phyloP scores from a whole-genome alignment of 805 yeast species.

The Candida silvatica region DNA sequence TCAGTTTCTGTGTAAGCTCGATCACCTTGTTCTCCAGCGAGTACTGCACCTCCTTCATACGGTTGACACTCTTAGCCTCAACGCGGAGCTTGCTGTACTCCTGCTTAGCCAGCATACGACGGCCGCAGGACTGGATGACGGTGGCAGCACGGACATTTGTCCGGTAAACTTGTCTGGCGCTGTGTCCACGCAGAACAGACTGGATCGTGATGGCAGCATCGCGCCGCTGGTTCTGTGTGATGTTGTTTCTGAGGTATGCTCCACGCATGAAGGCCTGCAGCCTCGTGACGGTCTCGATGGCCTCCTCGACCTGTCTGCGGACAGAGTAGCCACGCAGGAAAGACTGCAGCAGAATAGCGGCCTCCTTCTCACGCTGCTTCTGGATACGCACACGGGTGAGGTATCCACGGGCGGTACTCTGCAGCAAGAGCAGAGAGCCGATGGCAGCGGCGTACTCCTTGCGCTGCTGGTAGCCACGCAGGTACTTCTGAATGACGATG shows the following conservation, averaged over 20 bases:
- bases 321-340: conserved; percentile 44
- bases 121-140: conserved; percentile 65
- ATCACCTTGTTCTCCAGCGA: conserved; percentile 96
- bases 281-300: conserved; percentile 29
- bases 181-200: conserved; percentile 58
- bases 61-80: conserved; percentile 91
- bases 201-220: conserved; percentile 69
- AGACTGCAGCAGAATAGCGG: conserved; percentile 71
- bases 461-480: conserved; percentile 59
- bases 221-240: conserved; percentile 40
- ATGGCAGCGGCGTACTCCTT: conserved; percentile 47
- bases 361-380: conserved; percentile 44
- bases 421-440: conserved; percentile 45
- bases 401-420: conserved; percentile 57
- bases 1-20: conserved; percentile 79
- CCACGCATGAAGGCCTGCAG: conserved; percentile 46
- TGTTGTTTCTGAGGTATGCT: conserved; percentile 41
- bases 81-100: conserved; percentile 57
- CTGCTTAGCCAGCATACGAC: conserved; percentile 66
- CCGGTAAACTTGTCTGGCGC: conserved; percentile 46
- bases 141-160: conserved; percentile 47
- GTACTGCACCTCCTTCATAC: conserved; percentile 85
- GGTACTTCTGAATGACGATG: conserved; percentile 73
- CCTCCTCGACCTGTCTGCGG: conserved; percentile 29
- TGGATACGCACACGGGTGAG: conserved; percentile 47